Evolutionary conservation across 768 basidiomycete genomes (phyloP), one percentile per base, ranked within the genome.

Genomic region (Pisolithus marmoratus): DNA sequence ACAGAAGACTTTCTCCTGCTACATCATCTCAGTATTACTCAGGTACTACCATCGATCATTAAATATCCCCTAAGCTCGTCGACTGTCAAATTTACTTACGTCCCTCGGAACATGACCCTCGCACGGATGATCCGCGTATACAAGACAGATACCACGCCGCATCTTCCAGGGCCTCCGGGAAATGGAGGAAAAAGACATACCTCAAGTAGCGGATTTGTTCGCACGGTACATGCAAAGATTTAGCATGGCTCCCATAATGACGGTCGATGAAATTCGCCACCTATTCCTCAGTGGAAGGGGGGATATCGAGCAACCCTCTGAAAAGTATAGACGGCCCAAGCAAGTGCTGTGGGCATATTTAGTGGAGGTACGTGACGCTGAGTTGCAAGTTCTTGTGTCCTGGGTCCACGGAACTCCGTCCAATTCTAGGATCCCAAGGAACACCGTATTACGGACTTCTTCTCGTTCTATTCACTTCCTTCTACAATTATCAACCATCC

Each of bases 291-390:
- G 90, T 59, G 96, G 96, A 5, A 74, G 74, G 42, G 96, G 78
- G 36, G 78, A 74, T 46, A 56, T 65, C 51, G 82, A 77, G 22
- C 75, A 71, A 44, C 62, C 67, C 22, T 46, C 27, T 23, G 60
- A 62, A 34, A 55, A 66, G 41, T 46, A 66, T 54, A 61, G 85
- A 62, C 76, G 89, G 57, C 70, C 79, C 8, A 83, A 82, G 2
- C 96, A 98, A 65, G 95, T 98, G 26, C 85, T 89, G 2, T 99
- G 94, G 94, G 76, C 88, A 3, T 98, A 95, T 62, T 94, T 99
- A 29, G 89, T 96, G 43, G 94, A 98, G 82, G 95, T 65, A 54
- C 51, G 64, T 44, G 31, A 34, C 87, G 12, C 52, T 48, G 74
- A 60, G 15, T 46, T 38, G 43, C 46, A 44, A 22, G 2, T 20